Percentiles rank a stretch among this genome's conserved stretches.
phyloP scores from a whole-genome alignment of 2,329 filamentous ascomycete genomes.

The Colletotrichum melonis region DNA sequence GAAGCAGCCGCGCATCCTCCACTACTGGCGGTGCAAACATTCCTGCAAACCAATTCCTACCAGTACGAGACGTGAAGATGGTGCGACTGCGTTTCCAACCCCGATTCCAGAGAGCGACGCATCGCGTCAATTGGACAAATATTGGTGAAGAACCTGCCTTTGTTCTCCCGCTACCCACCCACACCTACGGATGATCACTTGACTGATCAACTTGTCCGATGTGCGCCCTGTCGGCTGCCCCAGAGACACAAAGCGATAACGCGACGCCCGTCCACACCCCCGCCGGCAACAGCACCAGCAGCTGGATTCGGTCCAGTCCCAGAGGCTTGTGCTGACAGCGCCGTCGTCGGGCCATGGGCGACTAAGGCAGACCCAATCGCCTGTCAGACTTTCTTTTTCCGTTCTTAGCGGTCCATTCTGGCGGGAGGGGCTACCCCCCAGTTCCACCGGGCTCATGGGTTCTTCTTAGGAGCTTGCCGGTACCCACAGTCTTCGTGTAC shows the following conservation, averaged over 20 bases:
- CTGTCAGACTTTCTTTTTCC: constrained; percentile 37
- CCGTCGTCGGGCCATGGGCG: constrained; percentile 24
- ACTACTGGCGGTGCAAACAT: background rate
- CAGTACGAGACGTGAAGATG: background rate
- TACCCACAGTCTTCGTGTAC: constrained; percentile 11
- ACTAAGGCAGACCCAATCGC: constrained; percentile 35
- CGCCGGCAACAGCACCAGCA: constrained; percentile 9
- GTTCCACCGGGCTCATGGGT: constrained; percentile 32
- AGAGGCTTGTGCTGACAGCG: constrained; percentile 33
- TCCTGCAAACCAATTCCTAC: too few relatives aligned
- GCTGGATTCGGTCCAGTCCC: constrained; percentile 5
- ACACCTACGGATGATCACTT: constrained; percentile 33
- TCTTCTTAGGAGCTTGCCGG: constrained; percentile 17
- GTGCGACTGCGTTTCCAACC: background rate
- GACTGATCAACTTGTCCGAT: constrained; percentile 25
- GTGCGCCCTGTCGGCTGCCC: constrained; percentile 18
- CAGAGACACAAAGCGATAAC: constrained; percentile 5
- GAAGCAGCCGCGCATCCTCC: background rate
- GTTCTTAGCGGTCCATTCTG: constrained; percentile 37
- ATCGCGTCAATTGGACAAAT: background rate
- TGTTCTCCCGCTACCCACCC: constrained; percentile 26
- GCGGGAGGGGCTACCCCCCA: constrained; percentile 35
- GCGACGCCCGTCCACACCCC: constrained; percentile 9
- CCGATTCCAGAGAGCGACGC: background rate
- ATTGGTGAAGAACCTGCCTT: constrained; percentile 16